Evolutionary conservation across 306 rosid species (phyloP).

Genomic region (Alnus glutinosa): DNA sequence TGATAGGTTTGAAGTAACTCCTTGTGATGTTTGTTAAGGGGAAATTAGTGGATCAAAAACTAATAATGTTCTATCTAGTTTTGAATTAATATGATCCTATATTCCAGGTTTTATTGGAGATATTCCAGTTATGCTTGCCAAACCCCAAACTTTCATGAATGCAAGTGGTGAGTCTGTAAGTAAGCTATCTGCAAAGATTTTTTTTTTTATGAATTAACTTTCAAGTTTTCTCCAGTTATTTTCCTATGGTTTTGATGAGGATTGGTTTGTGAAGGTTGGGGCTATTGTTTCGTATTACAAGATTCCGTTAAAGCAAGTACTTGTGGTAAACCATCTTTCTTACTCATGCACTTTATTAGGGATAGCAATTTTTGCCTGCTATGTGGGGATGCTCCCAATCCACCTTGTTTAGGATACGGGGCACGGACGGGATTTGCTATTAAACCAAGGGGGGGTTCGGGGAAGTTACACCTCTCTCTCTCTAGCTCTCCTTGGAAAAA

Average conservation of each 20-base stretch:
- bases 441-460: not conserved
- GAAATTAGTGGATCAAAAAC: not conserved
- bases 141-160: constrained; percentile 96
- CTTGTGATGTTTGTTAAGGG: not conserved
- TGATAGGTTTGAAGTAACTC: not conserved
- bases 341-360: not conserved
- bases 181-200: constrained; percentile 34
- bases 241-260: constrained; percentile 21
- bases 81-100: not conserved
- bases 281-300: constrained; percentile 85
- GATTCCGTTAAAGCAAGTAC: constrained; percentile 89
- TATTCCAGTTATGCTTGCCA: constrained; percentile 78
- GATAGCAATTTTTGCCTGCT: not conserved
- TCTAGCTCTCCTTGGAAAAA: not conserved
- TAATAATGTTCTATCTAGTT: not conserved
- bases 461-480: not conserved
- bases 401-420: not conserved
- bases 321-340: constrained; percentile 64
- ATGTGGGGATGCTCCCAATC: not conserved
- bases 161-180: constrained; percentile 97
- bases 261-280: constrained; percentile 67
- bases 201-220: constrained; percentile 6
- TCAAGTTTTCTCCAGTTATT: not conserved
- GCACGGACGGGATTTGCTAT: not conserved
- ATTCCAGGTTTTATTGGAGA: constrained; percentile 77